phyloP scores from a whole-genome alignment of 1,139 yeast species.

The Blastobotrys proliferans region DNA sequence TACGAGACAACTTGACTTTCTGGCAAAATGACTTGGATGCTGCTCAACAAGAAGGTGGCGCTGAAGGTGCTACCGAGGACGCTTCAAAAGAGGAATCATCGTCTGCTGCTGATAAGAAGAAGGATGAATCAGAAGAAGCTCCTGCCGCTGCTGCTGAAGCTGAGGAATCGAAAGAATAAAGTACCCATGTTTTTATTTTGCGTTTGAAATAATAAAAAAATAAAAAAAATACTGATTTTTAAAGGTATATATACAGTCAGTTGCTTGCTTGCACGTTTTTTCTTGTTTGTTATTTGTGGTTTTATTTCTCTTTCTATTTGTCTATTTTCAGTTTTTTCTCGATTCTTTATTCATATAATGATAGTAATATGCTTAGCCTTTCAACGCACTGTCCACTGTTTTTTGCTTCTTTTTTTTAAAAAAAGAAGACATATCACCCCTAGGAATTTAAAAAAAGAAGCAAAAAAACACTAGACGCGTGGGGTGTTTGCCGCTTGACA shows the following conservation, averaged over 20 bases:
- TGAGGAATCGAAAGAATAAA: slow-evolving; percentile 10
- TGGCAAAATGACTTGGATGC: slow-evolving; percentile 97
- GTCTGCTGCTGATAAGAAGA: not conserved
- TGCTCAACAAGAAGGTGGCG: slow-evolving; percentile 45
- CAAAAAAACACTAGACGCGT: no score
- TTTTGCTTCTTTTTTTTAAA: no score
- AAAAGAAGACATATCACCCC: no score
- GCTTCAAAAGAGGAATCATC: slow-evolving; percentile 1
- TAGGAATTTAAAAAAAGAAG: no score
- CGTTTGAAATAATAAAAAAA: not conserved
- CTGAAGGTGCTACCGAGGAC: slow-evolving; percentile 24
- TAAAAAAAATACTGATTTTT: not conserved
- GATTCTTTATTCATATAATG: not conserved
- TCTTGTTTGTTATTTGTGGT: not conserved
- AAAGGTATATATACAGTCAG: not conserved
- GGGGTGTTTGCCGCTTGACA: no score
- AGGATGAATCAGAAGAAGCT: slow-evolving; percentile 5
- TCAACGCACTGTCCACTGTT: no score
- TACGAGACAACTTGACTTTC: slow-evolving; percentile 96
- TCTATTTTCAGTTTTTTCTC: not conserved
- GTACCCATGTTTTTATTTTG: no score
- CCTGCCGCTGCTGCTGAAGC: slow-evolving; percentile 6
- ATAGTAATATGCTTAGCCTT: no score
- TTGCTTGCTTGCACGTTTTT: not conserved
- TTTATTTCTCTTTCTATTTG: not conserved